Evolutionary conservation across 805 yeast species (phyloP), one percentile per base, ranked within the genome.

Genomic region (Suhomyces vadensis): DNA sequence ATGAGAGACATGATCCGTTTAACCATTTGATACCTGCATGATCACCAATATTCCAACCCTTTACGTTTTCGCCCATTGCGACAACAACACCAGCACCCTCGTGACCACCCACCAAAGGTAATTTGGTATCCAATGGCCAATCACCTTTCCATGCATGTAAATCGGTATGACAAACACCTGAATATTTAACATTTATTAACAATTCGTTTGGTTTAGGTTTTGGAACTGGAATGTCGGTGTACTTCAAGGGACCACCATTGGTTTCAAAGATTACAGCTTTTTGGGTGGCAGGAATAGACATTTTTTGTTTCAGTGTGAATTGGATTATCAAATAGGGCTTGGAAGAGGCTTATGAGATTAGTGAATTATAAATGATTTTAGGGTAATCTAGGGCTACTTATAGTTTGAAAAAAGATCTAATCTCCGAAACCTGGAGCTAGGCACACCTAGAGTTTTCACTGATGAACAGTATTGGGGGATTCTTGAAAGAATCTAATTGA

Each of bases 111-210:
- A 86, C 90, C 55, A 85, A 71, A 19, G 94, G 92, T 48, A 83
- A 73, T 63, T 83, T 83, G 53, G 84, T 79, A 51, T 71, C 79
- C 65, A 85, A 73, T 41, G 95, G 94, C 95, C 95, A 88, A 72
- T 89, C 96, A 60, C 95, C 95, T 64, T 85, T 81, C 91, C 94
- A 87, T 44, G 95, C 95, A 74, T 89, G 96, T 65, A 89, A 78
- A 63, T 88, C 96, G 27, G 96, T 87, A 76, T 90, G 96, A 71
- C 96, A 88, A 45, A 88, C 95, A 69, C 96, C 96, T 21, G 95
- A 81, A 77, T 83, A 88, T 71, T 81, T 82, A 67, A 89, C 82
- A 66, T 89, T 82, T 70, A 89, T 75, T 64, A 89, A 77, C 54
- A 88, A 75, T 70, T 88, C 91, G 62, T 82, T 83, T 48, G 87